These are phyloP conservation scores for Triticum dicoccoides DNA, from an alignment of 176 grass and related monocot genomes.

Conservation along the genomic window DNA sequence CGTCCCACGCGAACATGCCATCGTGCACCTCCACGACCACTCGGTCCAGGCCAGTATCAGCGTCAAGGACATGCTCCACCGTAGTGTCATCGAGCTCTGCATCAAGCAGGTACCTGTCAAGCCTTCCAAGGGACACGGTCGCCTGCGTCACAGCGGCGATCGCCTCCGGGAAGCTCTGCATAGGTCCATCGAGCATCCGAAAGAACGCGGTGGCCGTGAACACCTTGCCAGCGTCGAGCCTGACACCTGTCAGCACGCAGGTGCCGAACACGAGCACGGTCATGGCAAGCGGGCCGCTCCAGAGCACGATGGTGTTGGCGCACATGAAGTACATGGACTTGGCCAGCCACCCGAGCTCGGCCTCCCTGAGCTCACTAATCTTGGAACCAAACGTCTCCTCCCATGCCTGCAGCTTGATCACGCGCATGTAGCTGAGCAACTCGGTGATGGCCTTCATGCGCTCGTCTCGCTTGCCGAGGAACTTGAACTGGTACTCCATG, in stretches of 20 bases:
- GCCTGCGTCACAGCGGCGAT: slow-evolving; percentile 59
- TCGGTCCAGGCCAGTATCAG: background rate
- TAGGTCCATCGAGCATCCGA: slow-evolving; percentile 47
- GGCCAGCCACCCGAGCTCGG: slow-evolving; percentile 58
- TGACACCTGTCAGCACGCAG: slow-evolving; percentile 35
- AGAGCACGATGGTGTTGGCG: slow-evolving; percentile 56
- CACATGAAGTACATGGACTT: slow-evolving; percentile 74
- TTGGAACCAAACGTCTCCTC: slow-evolving; percentile 52
- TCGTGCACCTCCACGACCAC: slow-evolving; percentile 29
- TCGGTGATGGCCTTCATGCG: slow-evolving; percentile 78
- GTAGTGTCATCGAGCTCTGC: slow-evolving; percentile 37
- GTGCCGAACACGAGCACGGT: slow-evolving; percentile 55
- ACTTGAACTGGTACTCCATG: slow-evolving; percentile 54
- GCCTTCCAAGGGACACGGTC: slow-evolving; percentile 49
- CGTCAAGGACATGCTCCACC: slow-evolving; percentile 13
- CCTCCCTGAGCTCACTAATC: slow-evolving; percentile 35
- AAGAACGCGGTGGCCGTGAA: slow-evolving; percentile 63
- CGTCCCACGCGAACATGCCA: slow-evolving; percentile 53
- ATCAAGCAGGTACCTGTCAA: slow-evolving; percentile 58
- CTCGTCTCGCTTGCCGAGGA: slow-evolving; percentile 62
- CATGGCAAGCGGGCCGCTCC: slow-evolving; percentile 53
- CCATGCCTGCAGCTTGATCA: slow-evolving; percentile 79
- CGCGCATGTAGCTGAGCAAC: slow-evolving; percentile 64
- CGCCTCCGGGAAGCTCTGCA: slow-evolving; percentile 70
- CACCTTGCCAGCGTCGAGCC: slow-evolving; percentile 60